Conservation (phyloP, 345 rosid species). For the Aurinia saxatilis region DNA sequence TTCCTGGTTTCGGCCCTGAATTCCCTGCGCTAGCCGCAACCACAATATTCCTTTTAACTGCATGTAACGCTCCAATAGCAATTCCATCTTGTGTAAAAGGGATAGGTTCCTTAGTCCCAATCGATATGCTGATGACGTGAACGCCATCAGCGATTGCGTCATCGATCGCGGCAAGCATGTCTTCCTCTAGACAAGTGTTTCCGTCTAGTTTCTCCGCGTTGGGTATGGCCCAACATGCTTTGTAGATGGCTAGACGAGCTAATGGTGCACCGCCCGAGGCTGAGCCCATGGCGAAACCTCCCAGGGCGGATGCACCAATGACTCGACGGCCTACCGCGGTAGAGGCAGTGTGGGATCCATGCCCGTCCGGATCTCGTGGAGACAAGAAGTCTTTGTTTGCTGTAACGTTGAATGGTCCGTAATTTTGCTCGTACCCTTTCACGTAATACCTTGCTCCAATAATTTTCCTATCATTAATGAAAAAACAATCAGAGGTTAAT, state of each 20-base stretch:
- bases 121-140: constrained; percentile 62
- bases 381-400: constrained; percentile 51
- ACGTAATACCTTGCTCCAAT: constrained; percentile 77
- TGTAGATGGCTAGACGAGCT: constrained; percentile 72
- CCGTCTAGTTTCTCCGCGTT: constrained; percentile 31
- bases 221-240: constrained; percentile 81
- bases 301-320: constrained; percentile 35
- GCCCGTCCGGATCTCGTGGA: constrained; percentile 77
- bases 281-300: constrained; percentile 63
- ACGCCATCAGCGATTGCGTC: constrained; percentile 82
- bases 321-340: constrained; percentile 55
- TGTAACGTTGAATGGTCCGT: constrained; percentile 43
- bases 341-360: constrained; percentile 84
- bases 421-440: constrained; percentile 40
- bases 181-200: constrained; percentile 50
- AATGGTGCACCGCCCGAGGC: constrained; percentile 74
- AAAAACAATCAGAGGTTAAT: neutral
- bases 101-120: constrained; percentile 23
- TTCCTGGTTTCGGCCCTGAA: constrained; percentile 51
- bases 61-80: constrained; percentile 64
- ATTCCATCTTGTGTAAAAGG: constrained; percentile 37
- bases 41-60: constrained; percentile 47
- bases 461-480: constrained; percentile 46
- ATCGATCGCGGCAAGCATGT: constrained; percentile 78
- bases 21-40: constrained; percentile 71